Base-by-base conservation (phyloP, 768 basidiomycete genomes). In the Psilocybe azurescens region DNA sequence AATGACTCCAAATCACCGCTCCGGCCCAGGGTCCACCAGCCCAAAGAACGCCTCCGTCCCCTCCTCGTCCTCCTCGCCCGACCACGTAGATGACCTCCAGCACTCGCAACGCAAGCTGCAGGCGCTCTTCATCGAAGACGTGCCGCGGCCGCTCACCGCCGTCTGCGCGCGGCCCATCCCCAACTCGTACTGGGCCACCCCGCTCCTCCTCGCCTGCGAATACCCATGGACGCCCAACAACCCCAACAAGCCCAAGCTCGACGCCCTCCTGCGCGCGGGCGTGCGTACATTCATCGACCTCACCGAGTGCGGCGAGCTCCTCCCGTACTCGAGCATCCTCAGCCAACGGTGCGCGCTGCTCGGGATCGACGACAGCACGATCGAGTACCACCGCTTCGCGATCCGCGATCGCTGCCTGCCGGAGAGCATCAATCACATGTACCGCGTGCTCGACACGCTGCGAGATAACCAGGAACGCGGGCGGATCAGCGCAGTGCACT, bases 161-260 rank as follows among this genome's bases (percentile, higher is more conserved):
- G 39, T 55, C 58, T 67, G 69, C 52, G 69, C 77, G 3, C 85
- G 88, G 0, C 91, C 91, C 30, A 87, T 93, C 69, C 89, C 89
- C n/a, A 93, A 93, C 74, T 90, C 89, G 0, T 93, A 93, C 77
- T 93, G 91, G 91, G 91, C 90, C 0, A 91, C 90, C 0, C 81
- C 87, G 0, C 74, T 80, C 10, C 82, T 93, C 38, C 80, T 92
- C 57, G 91, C 91, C 0, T 92, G 90, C 83, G 91, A 93, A 70
- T 93, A 92, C 73, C 91, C 91, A 1, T 93, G 88, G 86, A 77
- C 84, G 16, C 89, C 89, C 3, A 82, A 80, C 61, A 78, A 83
- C 72, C 76, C 80, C 7, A 72, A 78, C 62, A 81, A 79, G 58
- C 88, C 89, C 63, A 92, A 93, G 69, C 83, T 93, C 64, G 90